Conservation (phyloP, 2,329 filamentous ascomycete genomes). For the Microsporum ferrugineum region DNA sequence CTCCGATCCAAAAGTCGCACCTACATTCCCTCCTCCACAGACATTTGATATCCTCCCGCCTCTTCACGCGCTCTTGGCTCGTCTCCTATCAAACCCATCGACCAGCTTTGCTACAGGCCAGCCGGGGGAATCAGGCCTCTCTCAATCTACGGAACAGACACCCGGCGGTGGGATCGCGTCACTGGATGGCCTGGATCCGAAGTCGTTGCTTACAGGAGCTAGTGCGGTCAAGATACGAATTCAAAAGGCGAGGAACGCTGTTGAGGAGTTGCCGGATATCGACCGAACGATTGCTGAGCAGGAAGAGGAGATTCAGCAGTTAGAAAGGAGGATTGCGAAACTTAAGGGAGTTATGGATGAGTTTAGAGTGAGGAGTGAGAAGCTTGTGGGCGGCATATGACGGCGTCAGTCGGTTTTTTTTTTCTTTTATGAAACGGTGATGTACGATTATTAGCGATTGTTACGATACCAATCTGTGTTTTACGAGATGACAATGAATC, state of each 20-base stretch:
- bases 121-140: constrained; percentile 18
- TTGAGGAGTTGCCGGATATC: constrained; percentile 35
- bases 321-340: constrained; percentile 30
- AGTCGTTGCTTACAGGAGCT: constrained; percentile 68
- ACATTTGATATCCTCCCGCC: constrained; percentile 77
- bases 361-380: constrained; percentile 26
- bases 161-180: constrained; percentile 18
- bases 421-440: not conserved
- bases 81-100: constrained; percentile 47
- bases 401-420: not conserved
- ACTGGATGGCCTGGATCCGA: constrained; percentile 44
- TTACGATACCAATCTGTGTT: not conserved
- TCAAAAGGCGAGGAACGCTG: constrained; percentile 55
- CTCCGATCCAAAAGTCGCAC: constrained; percentile 12
- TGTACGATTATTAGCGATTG: not conserved
- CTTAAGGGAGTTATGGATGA: constrained; percentile 31
- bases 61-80: constrained; percentile 64
- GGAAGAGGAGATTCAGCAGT: constrained; percentile 32
- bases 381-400: not conserved
- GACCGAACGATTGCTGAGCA: constrained; percentile 35
- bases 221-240: constrained; percentile 73
- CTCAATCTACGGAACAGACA: constrained; percentile 19
- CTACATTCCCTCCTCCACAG: constrained; percentile 60
- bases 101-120: constrained; percentile 11
- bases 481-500: not conserved